phyloP scores from a whole-genome alignment of 768 basidiomycete species.

The Antrodiella citrinella region DNA sequence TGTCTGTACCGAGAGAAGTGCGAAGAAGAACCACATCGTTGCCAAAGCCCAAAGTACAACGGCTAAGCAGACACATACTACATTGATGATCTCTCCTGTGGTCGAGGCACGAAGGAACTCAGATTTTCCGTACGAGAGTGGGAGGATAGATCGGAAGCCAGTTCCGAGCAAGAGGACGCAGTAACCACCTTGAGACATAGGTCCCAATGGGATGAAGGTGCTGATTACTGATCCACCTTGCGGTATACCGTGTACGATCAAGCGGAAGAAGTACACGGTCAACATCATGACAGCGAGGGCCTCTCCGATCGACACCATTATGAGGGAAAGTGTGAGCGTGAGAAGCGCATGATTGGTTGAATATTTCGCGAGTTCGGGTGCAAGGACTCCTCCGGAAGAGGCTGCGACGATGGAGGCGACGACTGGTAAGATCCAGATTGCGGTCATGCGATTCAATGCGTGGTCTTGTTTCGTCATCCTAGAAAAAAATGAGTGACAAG shows the following conservation, averaged over 20 bases:
- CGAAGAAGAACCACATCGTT: slow-evolving; percentile 55
- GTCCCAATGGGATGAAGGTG: slow-evolving; percentile 68
- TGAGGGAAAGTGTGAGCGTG: slow-evolving; percentile 45
- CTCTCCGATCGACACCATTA: slow-evolving; percentile 49
- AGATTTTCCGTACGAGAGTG: slow-evolving; percentile 25
- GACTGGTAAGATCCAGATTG: slow-evolving; percentile 69
- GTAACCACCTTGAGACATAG: slow-evolving; percentile 60
- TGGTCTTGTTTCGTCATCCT: slow-evolving; percentile 57
- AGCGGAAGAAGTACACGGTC: slow-evolving; percentile 52
- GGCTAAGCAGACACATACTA: slow-evolving; percentile 37
- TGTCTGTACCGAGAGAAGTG: slow-evolving; percentile 39
- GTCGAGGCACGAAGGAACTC: slow-evolving; percentile 26
- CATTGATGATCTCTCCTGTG: slow-evolving; percentile 34
- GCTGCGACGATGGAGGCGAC: slow-evolving; percentile 67
- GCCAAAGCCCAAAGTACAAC: slow-evolving; percentile 56
- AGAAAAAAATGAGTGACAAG: slow-evolving; percentile 7
- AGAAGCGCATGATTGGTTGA: slow-evolving; percentile 43
- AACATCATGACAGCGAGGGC: slow-evolving; percentile 59
- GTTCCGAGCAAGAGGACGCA: slow-evolving; percentile 49
- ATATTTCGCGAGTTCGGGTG: slow-evolving; percentile 36
- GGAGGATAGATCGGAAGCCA: slow-evolving; percentile 31
- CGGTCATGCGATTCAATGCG: slow-evolving; percentile 44
- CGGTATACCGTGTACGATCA: slow-evolving; percentile 49
- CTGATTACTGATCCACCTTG: slow-evolving; percentile 41
- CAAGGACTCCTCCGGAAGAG: slow-evolving; percentile 57